Evolutionary conservation across 495 filamentous ascomycete genomes (phyloP), one percentile per base, ranked within the genome.

Genomic region (Pseudevernia furfuracea): DNA sequence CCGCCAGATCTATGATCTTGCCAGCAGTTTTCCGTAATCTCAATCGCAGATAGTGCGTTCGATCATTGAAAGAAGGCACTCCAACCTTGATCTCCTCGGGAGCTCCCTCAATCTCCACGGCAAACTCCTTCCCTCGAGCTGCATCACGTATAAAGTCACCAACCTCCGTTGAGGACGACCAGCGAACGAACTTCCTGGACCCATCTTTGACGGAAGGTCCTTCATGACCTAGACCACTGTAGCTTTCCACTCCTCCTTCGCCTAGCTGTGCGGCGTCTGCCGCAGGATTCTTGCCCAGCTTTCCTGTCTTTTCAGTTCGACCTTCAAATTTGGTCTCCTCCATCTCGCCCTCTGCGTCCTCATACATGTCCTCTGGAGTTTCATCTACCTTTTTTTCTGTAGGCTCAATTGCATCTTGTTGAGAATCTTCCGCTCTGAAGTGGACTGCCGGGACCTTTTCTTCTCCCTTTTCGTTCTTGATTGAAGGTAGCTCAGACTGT

Each of bases 131-230:
- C 0, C 86, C 88, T 0, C 90, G 81, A 6, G 92, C 88, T 0
- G 93, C 92, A 69, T 96, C 93, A 7, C 91, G 89, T 66, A 97
- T 91, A 74, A 97, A 97, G 75, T 97, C 92, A 14, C 92, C 93
- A 36, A 97, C 86, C 69, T 97, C 93, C 14, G 92, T 96, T 21
- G 85, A 86, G 46, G 84, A 83, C 25, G 88, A 91, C 93, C 93
- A 97, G n/a, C 91, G 88, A 1, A 96, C 90, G 76, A 92, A 92
- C 30, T 82, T 78, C 67, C 73, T 77, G 64, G 73, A 72, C 9
- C 68, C 74, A 49, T 76, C 74, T 70, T 70, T 71, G 43, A 74
- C 71, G 12, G 46, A 68, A 66, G 21, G 65, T 58, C 64, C 69
- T 62, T 85, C 82, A 59, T 78, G 79, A n/a, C 84, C 84, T 4